phyloP scores from a whole-genome alignment of 2,329 filamentous ascomycete species.

The Talaromyces atroroseus region DNA sequence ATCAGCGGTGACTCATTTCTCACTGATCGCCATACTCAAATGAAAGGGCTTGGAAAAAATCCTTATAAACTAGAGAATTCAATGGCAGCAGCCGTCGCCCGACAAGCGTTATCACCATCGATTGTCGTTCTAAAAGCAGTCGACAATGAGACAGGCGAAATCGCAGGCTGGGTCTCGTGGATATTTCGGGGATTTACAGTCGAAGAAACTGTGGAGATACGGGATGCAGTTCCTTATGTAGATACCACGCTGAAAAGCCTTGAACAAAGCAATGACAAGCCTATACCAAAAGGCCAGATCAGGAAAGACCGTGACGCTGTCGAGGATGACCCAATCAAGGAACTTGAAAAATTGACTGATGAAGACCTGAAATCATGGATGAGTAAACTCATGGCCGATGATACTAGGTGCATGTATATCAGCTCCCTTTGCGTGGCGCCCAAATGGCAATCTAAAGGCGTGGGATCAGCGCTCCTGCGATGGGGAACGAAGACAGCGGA shows the following conservation, averaged over 20 bases:
- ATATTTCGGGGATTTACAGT: neutral
- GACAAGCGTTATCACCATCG: neutral
- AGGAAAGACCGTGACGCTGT: neutral
- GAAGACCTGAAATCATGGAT: neutral
- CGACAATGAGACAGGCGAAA: neutral
- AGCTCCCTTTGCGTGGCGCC: constrained; percentile 1
- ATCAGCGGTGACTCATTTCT: constrained; percentile 3
- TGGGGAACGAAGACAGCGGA: constrained; percentile 1
- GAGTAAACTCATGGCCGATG: constrained; percentile 4
- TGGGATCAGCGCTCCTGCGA: constrained; percentile 1
- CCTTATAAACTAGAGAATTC: neutral
- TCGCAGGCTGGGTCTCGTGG: neutral
- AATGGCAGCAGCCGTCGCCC: neutral
- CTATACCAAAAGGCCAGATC: neutral
- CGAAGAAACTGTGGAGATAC: neutral
- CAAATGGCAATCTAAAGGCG: neutral
- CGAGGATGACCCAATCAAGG: neutral
- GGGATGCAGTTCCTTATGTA: neutral
- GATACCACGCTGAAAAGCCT: neutral
- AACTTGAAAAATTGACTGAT: neutral
- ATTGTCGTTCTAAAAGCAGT: neutral
- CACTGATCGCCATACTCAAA: constrained; percentile 3
- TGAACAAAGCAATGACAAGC: neutral
- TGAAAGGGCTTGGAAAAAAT: neutral
- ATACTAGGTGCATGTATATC: constrained; percentile 1